These are phyloP conservation scores for Ceratocystis cacaofunesta DNA, from an alignment of 2,329 filamentous ascomycete genomes.

Conservation along the genomic window DNA sequence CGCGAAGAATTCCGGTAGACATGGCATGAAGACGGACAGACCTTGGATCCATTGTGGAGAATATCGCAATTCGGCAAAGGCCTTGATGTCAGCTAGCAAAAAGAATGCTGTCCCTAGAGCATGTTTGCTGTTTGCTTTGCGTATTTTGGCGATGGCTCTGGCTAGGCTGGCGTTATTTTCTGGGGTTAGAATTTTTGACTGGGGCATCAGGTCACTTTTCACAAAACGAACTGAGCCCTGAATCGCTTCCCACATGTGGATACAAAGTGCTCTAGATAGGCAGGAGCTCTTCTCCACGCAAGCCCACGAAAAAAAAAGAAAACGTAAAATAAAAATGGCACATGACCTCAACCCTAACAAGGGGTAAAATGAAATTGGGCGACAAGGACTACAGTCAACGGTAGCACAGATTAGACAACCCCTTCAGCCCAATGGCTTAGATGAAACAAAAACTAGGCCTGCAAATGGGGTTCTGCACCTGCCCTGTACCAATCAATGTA, in stretches of 20 bases:
- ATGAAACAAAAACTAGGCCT: neutral
- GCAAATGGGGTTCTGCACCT: neutral
- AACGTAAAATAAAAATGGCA: neutral
- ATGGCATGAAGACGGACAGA: conserved; percentile 4
- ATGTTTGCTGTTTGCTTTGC: neutral
- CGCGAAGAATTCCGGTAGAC: neutral
- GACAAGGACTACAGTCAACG: neutral
- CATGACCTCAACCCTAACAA: neutral
- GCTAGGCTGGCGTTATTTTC: neutral
- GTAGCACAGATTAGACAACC: neutral
- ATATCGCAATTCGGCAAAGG: neutral
- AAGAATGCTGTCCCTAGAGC: neutral
- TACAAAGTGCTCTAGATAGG: too few species aligned
- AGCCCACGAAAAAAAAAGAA: neutral
- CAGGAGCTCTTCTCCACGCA: neutral
- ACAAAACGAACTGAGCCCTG: neutral
- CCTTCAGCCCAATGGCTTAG: neutral
- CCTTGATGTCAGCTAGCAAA: neutral
- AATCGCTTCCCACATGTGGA: too few species aligned
- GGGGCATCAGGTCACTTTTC: neutral
- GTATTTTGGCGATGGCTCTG: neutral
- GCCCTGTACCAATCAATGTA: neutral
- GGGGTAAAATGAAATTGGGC: neutral
- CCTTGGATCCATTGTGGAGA: neutral
- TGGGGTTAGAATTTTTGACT: neutral